These are phyloP conservation scores for Rhynchospora breviuscula DNA, from an alignment of 176 grass and related monocot genomes.

Conservation along the genomic window DNA sequence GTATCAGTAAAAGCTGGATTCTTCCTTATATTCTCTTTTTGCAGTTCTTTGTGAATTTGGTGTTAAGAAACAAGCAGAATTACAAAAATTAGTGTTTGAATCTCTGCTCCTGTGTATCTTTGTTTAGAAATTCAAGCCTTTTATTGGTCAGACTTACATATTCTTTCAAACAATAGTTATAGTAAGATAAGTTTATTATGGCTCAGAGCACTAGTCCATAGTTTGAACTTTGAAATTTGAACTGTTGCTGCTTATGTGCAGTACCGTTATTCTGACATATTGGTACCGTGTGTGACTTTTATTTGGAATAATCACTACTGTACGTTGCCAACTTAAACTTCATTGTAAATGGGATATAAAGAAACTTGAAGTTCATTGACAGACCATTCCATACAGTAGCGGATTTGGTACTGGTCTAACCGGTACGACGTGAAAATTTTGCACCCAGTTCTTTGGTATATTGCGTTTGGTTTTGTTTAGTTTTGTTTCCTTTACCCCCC, in stretches of 20 bases:
- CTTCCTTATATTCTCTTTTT: neutral
- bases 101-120: neutral
- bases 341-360: neutral
- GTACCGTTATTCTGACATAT: neutral
- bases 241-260: neutral
- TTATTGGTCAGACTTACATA: neutral
- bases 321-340: neutral
- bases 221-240: constrained; percentile 8
- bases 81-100: neutral
- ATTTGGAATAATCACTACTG: neutral
- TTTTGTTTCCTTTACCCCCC: too few species aligned
- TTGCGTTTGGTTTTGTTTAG: neutral
- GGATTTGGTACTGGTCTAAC: neutral
- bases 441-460: neutral
- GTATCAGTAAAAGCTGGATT: neutral
- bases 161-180: neutral
- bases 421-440: neutral
- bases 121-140: neutral
- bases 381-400: neutral
- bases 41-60: neutral
- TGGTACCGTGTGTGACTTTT: neutral
- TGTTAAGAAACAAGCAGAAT: neutral
- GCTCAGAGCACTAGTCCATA: neutral
- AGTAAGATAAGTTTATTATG: neutral
- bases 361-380: neutral